Evolutionary conservation across 1,139 yeast genomes (phyloP).

Genomic region (Candida sp.): DNA sequence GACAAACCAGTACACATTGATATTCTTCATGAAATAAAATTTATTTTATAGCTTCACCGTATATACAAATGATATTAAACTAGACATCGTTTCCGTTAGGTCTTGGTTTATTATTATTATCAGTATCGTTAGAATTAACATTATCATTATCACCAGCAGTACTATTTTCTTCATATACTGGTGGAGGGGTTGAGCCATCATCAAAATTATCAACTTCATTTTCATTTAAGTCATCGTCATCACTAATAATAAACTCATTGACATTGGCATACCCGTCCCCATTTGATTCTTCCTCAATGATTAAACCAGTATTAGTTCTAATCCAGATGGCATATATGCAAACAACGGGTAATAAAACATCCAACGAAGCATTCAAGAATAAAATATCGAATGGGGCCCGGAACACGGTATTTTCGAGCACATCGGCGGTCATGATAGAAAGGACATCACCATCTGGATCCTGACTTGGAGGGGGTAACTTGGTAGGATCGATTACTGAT

Average conservation of each 20-base stretch:
- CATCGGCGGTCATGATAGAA: not conserved
- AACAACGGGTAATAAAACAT: constrained; percentile 15
- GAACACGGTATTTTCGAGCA: constrained; percentile 3
- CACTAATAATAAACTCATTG: constrained; percentile 18
- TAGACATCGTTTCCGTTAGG: too few relatives aligned
- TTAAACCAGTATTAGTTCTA: constrained; percentile 29
- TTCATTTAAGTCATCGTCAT: constrained; percentile 11
- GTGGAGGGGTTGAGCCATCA: not conserved
- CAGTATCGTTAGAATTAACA: too few relatives aligned
- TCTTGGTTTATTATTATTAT: too few relatives aligned
- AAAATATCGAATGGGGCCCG: not conserved
- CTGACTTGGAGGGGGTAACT: not conserved
- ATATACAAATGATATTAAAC: too few relatives aligned
- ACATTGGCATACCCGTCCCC: constrained; percentile 15
- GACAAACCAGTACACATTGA: too few relatives aligned
- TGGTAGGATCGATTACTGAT: not conserved
- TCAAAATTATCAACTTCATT: not conserved
- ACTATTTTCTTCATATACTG: not conserved
- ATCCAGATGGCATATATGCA: constrained; percentile 33
- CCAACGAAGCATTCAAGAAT: constrained; percentile 14
- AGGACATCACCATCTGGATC: constrained; percentile 2
- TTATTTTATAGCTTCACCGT: too few relatives aligned
- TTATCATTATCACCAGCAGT: not conserved
- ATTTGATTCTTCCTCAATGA: constrained; percentile 18
- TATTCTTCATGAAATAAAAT: too few relatives aligned